Conservation (phyloP, 2,329 filamentous ascomycete species). For the Myriosclerotinia curreyana region DNA sequence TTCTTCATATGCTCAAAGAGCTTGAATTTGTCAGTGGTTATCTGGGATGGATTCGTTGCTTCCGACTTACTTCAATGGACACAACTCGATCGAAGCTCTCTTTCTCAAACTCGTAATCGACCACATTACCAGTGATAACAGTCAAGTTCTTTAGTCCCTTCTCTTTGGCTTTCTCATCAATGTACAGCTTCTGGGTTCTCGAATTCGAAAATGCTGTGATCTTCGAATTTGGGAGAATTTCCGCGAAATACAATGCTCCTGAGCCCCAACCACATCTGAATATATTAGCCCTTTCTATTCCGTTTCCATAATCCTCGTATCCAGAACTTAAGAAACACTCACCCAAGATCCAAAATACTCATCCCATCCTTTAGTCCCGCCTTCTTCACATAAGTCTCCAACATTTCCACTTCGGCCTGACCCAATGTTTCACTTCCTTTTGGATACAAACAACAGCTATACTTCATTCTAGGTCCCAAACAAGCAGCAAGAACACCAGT, state of each 20-base stretch:
- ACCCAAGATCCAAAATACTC: slow-evolving; percentile 38
- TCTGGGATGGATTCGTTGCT: neutral
- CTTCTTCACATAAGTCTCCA: slow-evolving; percentile 59
- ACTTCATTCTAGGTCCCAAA: slow-evolving; percentile 70
- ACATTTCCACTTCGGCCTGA: slow-evolving; percentile 65
- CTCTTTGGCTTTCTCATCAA: slow-evolving; percentile 55
- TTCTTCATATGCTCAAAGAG: slow-evolving; percentile 78
- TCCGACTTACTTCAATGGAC: slow-evolving; percentile 53
- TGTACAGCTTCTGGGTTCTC: slow-evolving; percentile 64
- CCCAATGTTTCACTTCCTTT: slow-evolving; percentile 60
- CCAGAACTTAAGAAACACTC: slow-evolving; percentile 18
- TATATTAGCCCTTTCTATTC: neutral
- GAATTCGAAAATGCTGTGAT: slow-evolving; percentile 70
- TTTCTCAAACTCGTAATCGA: slow-evolving; percentile 60
- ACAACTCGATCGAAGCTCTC: slow-evolving; percentile 62
- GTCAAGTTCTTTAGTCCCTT: slow-evolving; percentile 58
- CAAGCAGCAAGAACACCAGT: slow-evolving; percentile 60
- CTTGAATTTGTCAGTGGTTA: slow-evolving; percentile 40
- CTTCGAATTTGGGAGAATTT: slow-evolving; percentile 57
- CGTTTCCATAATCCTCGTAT: slow-evolving; percentile 3
- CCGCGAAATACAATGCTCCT: slow-evolving; percentile 61
- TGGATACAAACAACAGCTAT: slow-evolving; percentile 64
- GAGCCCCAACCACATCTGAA: slow-evolving; percentile 67
- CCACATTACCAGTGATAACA: slow-evolving; percentile 65
- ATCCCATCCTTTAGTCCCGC: slow-evolving; percentile 43